Percentiles rank a stretch among this genome's conserved stretches.
Conservation (phyloP, 2,329 filamentous ascomycete species). For the Pseudocercospora eumusae region DNA sequence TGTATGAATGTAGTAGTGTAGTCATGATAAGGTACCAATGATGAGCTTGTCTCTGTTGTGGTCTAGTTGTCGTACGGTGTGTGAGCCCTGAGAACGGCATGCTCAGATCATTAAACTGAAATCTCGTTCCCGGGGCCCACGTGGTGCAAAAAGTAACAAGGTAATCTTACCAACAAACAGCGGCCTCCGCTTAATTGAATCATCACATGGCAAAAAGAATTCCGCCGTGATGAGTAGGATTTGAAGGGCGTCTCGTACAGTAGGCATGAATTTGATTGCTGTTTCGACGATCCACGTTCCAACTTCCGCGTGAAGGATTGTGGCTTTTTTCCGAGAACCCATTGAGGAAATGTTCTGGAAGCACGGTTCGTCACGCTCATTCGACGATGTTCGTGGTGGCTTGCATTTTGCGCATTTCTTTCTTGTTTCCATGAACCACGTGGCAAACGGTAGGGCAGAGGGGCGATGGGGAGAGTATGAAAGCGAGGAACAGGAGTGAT, state of each 20-base stretch:
- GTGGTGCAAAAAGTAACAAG: too few relatives aligned
- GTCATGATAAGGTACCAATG: too few relatives aligned
- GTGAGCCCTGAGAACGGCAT: too few relatives aligned
- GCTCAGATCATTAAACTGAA: too few relatives aligned
- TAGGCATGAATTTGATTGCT: not conserved
- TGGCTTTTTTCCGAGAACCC: not conserved
- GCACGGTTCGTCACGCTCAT: not conserved
- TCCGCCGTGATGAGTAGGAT: not conserved
- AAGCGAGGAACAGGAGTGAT: not conserved
- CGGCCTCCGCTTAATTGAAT: too few relatives aligned
- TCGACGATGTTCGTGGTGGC: conserved; percentile 1
- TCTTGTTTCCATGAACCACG: conserved; percentile 6
- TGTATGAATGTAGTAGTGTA: too few relatives aligned
- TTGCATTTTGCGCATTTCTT: conserved; percentile 3
- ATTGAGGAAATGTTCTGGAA: conserved; percentile 13
- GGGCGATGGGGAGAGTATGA: conserved; percentile 1
- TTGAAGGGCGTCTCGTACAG: too few relatives aligned
- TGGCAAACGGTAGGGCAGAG: conserved; percentile 13
- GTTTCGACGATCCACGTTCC: not conserved
- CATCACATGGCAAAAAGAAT: too few relatives aligned
- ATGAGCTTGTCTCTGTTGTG: too few relatives aligned
- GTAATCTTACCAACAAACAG: not conserved
- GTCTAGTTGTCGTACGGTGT: too few relatives aligned
- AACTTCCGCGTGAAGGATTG: not conserved
- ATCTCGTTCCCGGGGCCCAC: too few relatives aligned